Percentiles rank a stretch among this genome's conserved stretches.
phyloP scores from a whole-genome alignment of 805 yeast species.

The Nakazawaea wyomingensis region DNA sequence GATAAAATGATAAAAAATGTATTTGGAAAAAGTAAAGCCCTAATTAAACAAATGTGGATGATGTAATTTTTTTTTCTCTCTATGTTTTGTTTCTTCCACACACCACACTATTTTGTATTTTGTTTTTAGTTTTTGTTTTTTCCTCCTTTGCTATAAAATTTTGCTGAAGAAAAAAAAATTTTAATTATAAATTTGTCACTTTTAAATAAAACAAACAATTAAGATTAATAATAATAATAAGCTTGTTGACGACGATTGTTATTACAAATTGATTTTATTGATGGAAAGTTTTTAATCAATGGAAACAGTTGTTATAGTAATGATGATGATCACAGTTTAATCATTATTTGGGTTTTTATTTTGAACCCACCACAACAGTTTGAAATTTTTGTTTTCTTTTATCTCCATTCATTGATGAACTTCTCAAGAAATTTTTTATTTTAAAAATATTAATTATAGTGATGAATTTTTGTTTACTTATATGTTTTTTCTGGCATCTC shows the following conservation, averaged over 20 bases:
- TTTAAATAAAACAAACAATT: too few relatives aligned
- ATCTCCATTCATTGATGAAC: not conserved
- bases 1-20: too few relatives aligned
- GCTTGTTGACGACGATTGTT: too few relatives aligned
- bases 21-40: too few relatives aligned
- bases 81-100: too few relatives aligned
- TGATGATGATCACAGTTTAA: too few relatives aligned
- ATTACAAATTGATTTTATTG: not conserved
- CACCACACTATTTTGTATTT: too few relatives aligned
- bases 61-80: too few relatives aligned
- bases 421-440: conserved; percentile 9
- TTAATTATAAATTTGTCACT: not conserved
- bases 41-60: not conserved
- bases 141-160: not conserved
- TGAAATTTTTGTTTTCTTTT: too few relatives aligned
- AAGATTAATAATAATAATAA: too few relatives aligned
- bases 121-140: not conserved
- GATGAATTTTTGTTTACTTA: conserved; percentile 21
- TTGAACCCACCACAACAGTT: too few relatives aligned
- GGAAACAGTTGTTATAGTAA: not conserved
- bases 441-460: conserved; percentile 9
- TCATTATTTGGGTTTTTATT: too few relatives aligned
- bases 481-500: conserved; percentile 88
- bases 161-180: not conserved
- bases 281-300: conserved; percentile 15